Evolutionary conservation across 176 grass and related monocot genomes (phyloP).

Genomic region (Hyparrhenia diplandra): DNA sequence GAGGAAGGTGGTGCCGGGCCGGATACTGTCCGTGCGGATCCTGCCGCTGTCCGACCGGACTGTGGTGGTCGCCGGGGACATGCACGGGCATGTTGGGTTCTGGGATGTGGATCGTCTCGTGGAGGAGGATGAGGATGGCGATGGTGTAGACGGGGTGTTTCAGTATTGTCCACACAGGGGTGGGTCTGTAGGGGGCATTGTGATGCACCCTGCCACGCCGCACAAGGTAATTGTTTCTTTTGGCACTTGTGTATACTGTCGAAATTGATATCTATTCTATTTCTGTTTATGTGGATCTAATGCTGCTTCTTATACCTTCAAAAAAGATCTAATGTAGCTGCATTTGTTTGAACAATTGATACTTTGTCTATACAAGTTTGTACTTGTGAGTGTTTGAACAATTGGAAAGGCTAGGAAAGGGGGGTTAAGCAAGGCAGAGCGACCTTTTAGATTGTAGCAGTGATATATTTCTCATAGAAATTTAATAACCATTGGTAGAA

Average conservation of each 20-base stretch:
- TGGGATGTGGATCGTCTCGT: conserved; percentile 54
- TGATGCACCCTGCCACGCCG: conserved; percentile 34
- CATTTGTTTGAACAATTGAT: not conserved
- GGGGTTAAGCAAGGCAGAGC: not conserved
- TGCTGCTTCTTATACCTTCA: no score
- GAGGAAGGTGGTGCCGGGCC: conserved; percentile 40
- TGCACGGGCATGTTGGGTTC: conserved; percentile 62
- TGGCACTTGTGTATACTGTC: not conserved
- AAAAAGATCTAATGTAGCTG: no score
- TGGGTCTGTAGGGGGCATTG: conserved; percentile 56
- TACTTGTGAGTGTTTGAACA: not conserved
- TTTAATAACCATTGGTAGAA: not conserved
- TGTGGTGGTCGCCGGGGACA: conserved; percentile 53
- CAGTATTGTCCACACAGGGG: conserved; percentile 60
- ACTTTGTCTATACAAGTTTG: not conserved
- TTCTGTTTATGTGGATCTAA: not conserved
- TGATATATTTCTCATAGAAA: not conserved
- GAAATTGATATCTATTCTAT: not conserved
- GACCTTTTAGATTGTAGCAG: not conserved
- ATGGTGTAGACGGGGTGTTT: conserved; percentile 43
- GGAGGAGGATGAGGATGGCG: conserved; percentile 14
- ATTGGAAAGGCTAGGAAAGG: not conserved
- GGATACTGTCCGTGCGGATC: conserved; percentile 49
- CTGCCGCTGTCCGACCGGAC: conserved; percentile 55
- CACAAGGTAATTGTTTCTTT: conserved; percentile 43